Conservation (phyloP, 768 basidiomycete species). For the Chalciporus pseudorubinellus region DNA sequence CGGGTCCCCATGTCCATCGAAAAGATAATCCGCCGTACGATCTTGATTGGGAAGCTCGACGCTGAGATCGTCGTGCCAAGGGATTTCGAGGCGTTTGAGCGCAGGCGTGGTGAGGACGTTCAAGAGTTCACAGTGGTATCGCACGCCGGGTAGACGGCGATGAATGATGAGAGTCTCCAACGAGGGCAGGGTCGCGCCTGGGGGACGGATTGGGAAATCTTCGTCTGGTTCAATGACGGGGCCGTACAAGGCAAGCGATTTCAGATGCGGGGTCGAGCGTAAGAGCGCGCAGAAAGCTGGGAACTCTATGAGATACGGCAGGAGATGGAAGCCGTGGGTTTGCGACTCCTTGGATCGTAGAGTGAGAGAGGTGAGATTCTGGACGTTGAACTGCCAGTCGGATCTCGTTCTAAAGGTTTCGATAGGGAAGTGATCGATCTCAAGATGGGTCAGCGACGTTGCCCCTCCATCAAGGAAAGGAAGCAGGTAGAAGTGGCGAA, state of each 20-base stretch:
- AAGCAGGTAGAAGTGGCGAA: background rate
- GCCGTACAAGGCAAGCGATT: conserved; percentile 11
- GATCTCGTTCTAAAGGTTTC: conserved; percentile 1
- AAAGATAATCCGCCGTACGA: conserved; percentile 9
- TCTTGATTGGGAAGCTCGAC: conserved; percentile 5
- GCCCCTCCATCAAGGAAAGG: conserved; percentile 13
- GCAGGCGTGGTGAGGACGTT: conserved; percentile 8
- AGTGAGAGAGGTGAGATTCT: conserved; percentile 11
- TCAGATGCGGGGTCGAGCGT: conserved; percentile 7
- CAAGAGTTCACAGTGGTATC: conserved; percentile 16
- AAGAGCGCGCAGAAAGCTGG: conserved; percentile 12
- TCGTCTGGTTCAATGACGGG: conserved; percentile 14
- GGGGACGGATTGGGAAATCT: conserved; percentile 4
- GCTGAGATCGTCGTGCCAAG: conserved; percentile 17
- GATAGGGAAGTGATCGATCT: conserved; percentile 16
- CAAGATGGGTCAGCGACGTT: conserved; percentile 11
- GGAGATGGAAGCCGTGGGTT: conserved; percentile 4
- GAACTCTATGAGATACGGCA: conserved; percentile 16
- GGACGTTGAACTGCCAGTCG: conserved; percentile 5
- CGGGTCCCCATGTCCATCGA: conserved; percentile 8
- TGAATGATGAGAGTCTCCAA: conserved; percentile 16
- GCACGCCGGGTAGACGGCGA: conserved; percentile 10
- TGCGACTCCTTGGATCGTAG: conserved; percentile 14
- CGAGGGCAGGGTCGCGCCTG: conserved; percentile 1
- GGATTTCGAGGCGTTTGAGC: conserved; percentile 15